phyloP scores from a whole-genome alignment of 768 basidiomycete genomes.

The Russula virescens region DNA sequence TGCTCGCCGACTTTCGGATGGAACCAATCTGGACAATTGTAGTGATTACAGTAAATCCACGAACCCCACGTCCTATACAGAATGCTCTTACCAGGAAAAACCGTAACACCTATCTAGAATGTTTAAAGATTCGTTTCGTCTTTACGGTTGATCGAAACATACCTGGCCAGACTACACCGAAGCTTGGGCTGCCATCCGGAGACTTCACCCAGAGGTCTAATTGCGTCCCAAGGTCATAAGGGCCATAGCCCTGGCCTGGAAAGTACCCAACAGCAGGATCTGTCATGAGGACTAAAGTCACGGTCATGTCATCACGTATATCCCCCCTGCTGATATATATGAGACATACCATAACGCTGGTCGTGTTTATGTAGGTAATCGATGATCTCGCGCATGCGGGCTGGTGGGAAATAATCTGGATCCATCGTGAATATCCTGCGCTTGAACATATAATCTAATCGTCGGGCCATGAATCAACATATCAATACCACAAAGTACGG shows the following conservation, averaged over 20 bases:
- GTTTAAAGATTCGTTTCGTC: too few species aligned
- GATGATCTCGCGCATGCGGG: conserved; percentile 59
- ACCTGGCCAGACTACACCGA: conserved; percentile 65
- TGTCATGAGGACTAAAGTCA: conserved; percentile 56
- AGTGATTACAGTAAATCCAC: background rate
- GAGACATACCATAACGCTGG: conserved; percentile 49
- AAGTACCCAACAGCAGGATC: conserved; percentile 61
- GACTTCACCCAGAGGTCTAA: conserved; percentile 58
- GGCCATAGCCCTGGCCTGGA: conserved; percentile 42
- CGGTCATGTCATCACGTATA: background rate
- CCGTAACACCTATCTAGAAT: conserved; percentile 42
- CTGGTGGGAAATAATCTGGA: conserved; percentile 58
- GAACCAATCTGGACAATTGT: conserved; percentile 49
- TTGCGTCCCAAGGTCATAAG: conserved; percentile 50
- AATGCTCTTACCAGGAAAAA: conserved; percentile 43
- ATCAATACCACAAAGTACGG: too few species aligned
- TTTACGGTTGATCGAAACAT: conserved; percentile 12
- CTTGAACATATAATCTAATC: conserved; percentile 59
- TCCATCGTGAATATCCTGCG: conserved; percentile 65
- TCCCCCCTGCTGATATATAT: background rate
- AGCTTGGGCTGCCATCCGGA: conserved; percentile 48
- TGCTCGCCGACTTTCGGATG: conserved; percentile 46
- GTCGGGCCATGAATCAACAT: background rate
- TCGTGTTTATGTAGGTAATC: conserved; percentile 52
- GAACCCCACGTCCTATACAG: background rate